Evolutionary conservation across 306 rosid genomes (phyloP).

Genomic region (Acacia melanoxylon): DNA sequence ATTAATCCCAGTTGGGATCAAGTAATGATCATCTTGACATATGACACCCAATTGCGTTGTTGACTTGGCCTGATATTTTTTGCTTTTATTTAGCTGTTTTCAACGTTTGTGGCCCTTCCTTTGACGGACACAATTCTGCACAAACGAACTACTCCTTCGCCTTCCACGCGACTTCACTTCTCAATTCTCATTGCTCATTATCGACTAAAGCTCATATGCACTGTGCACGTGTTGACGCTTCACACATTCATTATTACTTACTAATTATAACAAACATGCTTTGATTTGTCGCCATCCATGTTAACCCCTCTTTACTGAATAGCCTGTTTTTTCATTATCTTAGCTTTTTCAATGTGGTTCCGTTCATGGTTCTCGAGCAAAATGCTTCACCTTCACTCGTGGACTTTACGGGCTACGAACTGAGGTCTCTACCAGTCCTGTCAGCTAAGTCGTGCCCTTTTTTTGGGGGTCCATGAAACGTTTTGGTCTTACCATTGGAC

Average conservation of each 20-base stretch:
- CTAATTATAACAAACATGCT: neutral
- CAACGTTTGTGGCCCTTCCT: neutral
- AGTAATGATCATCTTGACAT: neutral
- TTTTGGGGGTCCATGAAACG: neutral
- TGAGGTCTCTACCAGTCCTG: neutral
- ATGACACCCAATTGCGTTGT: neutral
- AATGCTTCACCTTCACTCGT: neutral
- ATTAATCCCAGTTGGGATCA: slow-evolving; percentile 25
- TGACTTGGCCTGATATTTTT: neutral
- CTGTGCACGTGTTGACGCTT: neutral
- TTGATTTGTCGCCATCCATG: neutral
- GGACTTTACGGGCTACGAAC: neutral
- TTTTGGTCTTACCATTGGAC: neutral
- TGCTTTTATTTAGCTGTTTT: neutral
- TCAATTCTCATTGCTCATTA: neutral
- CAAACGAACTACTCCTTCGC: neutral
- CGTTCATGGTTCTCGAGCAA: neutral
- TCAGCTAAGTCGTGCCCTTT: neutral
- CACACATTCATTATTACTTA: neutral
- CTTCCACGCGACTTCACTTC: neutral
- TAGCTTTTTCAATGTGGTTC: neutral
- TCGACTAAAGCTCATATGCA: neutral
- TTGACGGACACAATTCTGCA: neutral
- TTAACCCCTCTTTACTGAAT: neutral
- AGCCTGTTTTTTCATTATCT: neutral